Base-by-base conservation (phyloP, 2,329 filamentous ascomycete species). In the Dactylellina haptotyla region DNA sequence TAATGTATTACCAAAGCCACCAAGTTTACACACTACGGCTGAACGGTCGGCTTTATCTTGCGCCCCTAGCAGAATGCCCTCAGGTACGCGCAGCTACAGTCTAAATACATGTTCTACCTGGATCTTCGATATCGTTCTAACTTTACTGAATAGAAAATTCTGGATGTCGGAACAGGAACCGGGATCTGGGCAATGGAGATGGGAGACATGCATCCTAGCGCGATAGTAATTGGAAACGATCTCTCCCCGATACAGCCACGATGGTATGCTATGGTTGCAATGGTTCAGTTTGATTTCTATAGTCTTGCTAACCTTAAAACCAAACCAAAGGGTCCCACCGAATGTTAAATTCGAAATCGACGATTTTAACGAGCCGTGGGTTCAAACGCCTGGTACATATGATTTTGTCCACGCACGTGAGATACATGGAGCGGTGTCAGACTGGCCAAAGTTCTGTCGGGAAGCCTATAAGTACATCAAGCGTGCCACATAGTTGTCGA, bases 361-460 rank as follows among this genome's bases (percentile, higher is more conserved):
- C 43, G 80, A 81, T 48, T 78, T 80, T 45, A 78, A 79, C 5
- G 77, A 78, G 59, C 78, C 80, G 34, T 78, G 77, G 66, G 78
- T 78, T 70, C 76, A 77, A 37, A 66, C 79, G 23, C 64, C 54
- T 4, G 80, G 87, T 76, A 79, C 82, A 10, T 85, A 86, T 75
- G 86, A 88, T 77, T 79, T 88, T 10, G 82, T 88, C 26, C 86
- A 88, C 76, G 80, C 87, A 63, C 84, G 86, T 3, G 82, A 84
- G 73, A 83, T 88, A 82, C 81, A 84, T 16, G 86, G 85, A 8
- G 83, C 86, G 8, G 87, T 88, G 77, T 79, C 80, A 0, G 84
- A 87, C 78, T 88, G 86, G 86, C 45, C 58, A 9, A 41, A 71
- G 39, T 62, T 75, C 14, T 61, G 59, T 32, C 28, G 46, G 9